Percentiles rank a stretch among this genome's conserved stretches.
These are phyloP conservation scores for Cylindrodendrum hubeiense DNA, from an alignment of 2,329 filamentous ascomycete species.

Conservation along the genomic window DNA sequence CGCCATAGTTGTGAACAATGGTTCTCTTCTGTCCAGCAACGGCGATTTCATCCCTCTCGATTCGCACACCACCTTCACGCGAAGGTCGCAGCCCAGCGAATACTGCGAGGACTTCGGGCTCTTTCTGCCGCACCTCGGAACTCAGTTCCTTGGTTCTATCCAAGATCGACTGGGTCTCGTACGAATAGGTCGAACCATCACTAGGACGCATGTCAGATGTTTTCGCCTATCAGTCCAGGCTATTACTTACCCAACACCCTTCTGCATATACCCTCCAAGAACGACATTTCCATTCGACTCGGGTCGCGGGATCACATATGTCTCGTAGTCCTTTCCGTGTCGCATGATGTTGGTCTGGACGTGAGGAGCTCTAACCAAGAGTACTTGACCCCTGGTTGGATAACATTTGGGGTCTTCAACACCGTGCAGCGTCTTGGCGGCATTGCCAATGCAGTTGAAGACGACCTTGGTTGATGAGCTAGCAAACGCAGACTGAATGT, in stretches of 20 bases:
- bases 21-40: constrained; percentile 40
- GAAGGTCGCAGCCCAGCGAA: constrained; percentile 52
- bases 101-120: constrained; percentile 48
- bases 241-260: constrained; percentile 45
- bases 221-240: constrained; percentile 26
- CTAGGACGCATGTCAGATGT: constrained; percentile 38
- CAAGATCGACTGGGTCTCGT: constrained; percentile 55
- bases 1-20: constrained; percentile 59
- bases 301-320: constrained; percentile 55
- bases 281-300: constrained; percentile 50
- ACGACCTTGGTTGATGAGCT: constrained; percentile 46
- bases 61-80: constrained; percentile 56
- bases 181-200: constrained; percentile 50
- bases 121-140: constrained; percentile 41
- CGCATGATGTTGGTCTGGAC: constrained; percentile 54
- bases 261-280: constrained; percentile 56
- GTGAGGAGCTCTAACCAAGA: constrained; percentile 50
- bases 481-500: constrained; percentile 44
- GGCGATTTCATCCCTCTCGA: constrained; percentile 54
- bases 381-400: constrained; percentile 55
- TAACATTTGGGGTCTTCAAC: constrained; percentile 54
- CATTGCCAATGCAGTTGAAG: constrained; percentile 53
- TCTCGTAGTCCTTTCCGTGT: constrained; percentile 54
- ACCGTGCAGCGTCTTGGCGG: constrained; percentile 49
- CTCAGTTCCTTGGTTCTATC: constrained; percentile 49